Base-by-base conservation (phyloP, 2,329 filamentous ascomycete genomes). In the Juglanconis oblonga region DNA sequence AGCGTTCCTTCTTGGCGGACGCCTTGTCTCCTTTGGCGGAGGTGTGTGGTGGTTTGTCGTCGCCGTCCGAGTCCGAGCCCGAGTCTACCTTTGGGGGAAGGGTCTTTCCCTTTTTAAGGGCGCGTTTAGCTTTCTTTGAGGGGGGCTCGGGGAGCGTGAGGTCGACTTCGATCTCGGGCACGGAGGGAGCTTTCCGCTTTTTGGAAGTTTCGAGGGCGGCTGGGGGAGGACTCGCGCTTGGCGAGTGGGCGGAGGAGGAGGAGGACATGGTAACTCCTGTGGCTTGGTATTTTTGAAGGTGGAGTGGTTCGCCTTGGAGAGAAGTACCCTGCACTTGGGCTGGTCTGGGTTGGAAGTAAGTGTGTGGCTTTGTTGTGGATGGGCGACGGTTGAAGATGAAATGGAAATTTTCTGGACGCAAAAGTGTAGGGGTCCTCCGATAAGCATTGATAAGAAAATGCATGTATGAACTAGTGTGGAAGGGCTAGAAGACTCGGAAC, bases 61-160 rank as follows among this genome's bases (percentile, higher is more conserved):
- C 76, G 57, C 75, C 74, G 62, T 74, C 73, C 58, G 75, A 77
- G 40, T 69, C 70, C 7, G 76, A 72, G 62, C 74, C 73, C 58
- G 75, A 77, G 40, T 69, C 70, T 7, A 76, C 72, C 55, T 79
- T 80, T 7, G 74, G 69, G 2, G 82, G 81, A 1, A 85, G 70
- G 1, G 81, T 70, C 72, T 90, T 91, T 66, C 86, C 86, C 77
- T 97, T 97, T 75, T 97, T 98, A 61, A 96, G 85, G 63, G 88
- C 88, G 72, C 95, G 92, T 67, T 92, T 86, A 63, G 91, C 92
- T 72, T 95, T 96, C 76, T 98, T 99, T 38, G 95, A 98, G 1
- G 92, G 91, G 24, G 95, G 95, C 71, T 98, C 93, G 32, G 95
- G 95, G n/a, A 90, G 87, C 65, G 80, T 82, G 64, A 99, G 78